Evolutionary conservation across 2,329 filamentous ascomycete genomes (phyloP), one percentile per base, ranked within the genome.

Genomic region (Pseudogymnoascus sp.): DNA sequence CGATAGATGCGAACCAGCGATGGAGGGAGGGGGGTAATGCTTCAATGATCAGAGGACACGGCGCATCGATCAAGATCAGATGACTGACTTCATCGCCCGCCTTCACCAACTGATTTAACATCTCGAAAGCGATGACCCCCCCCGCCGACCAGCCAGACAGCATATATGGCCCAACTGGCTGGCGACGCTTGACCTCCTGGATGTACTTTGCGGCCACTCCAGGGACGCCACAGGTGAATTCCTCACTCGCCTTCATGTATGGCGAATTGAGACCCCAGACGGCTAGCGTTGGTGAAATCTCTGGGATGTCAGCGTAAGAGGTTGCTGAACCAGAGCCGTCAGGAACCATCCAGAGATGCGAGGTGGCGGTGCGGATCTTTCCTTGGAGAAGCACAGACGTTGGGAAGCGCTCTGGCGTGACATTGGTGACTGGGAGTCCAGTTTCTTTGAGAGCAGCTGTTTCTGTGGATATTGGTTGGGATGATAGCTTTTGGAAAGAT

Each of bases 101-200:
- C 65, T 80, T 79, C 64, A 79, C 80, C 15, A 90, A 78, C 66
- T 87, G 83, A 62, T 82, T 81, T 15, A 85, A 82, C 9, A 86
- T 85, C 68, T 89, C 85, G 69, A 84, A 90, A 44, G 88, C 87
- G 64, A 87, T 86, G 59, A 90, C 87, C 37, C 89, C 88, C 26
- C 89, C 89, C 1, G 88, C 88, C n/a, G 85, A 89, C 89, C 88
- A 92, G 23, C 89, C 89, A 15, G 85, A 83, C 0, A 91, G 75
- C 60, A 82, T 80, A 74, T 90, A 90, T 0, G 87, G 86, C 0
- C 89, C 89, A 21, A 78, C 70, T 2, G 88, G 85, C 74, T 91
- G 88, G 60, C 88, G 86, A 4, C 85, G 83, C 74, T 85, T 87
- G 74, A 91, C 88, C 75, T 91, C 88, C 4, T 80, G 77, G 40